phyloP scores from a whole-genome alignment of 1,284 basidiomycete species.

The Melampsora americana region DNA sequence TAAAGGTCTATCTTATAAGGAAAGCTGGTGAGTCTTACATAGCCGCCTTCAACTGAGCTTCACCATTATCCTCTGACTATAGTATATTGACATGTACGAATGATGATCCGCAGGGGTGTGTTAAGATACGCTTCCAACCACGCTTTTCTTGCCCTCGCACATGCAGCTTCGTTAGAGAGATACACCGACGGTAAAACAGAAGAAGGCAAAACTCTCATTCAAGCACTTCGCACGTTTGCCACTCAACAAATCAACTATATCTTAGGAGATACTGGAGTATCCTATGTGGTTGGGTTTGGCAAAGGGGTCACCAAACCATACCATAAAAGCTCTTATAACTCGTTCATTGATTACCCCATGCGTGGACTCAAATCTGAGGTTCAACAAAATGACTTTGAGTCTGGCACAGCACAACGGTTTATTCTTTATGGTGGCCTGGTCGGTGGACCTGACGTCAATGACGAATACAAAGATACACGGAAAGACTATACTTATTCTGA shows the following conservation, averaged over 20 bases:
- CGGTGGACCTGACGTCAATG: constrained; percentile 1
- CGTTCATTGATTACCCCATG: constrained; percentile 3
- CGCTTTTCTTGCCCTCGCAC: neutral
- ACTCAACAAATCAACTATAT: constrained; percentile 8
- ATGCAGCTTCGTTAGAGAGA: neutral
- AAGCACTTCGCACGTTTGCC: neutral
- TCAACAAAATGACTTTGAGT: neutral
- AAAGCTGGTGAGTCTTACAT: neutral
- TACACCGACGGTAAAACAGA: neutral
- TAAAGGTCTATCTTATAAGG: constrained; percentile 2
- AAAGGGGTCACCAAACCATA: neutral
- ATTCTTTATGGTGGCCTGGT: neutral
- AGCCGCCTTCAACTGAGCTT: neutral
- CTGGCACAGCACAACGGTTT: neutral
- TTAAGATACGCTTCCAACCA: constrained; percentile 2
- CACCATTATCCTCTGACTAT: neutral
- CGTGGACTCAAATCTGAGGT: neutral
- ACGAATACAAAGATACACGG: neutral
- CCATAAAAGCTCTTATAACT: constrained; percentile 8
- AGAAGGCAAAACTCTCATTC: neutral
- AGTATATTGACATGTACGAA: neutral
- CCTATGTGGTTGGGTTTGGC: neutral
- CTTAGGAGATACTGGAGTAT: constrained; percentile 2
- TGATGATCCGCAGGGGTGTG: neutral
- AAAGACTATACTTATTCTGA: constrained; percentile 2